Percentiles rank a stretch among this genome's conserved stretches.
Conservation (phyloP, 2,329 filamentous ascomycete species). For the Zymoseptoria tritici region DNA sequence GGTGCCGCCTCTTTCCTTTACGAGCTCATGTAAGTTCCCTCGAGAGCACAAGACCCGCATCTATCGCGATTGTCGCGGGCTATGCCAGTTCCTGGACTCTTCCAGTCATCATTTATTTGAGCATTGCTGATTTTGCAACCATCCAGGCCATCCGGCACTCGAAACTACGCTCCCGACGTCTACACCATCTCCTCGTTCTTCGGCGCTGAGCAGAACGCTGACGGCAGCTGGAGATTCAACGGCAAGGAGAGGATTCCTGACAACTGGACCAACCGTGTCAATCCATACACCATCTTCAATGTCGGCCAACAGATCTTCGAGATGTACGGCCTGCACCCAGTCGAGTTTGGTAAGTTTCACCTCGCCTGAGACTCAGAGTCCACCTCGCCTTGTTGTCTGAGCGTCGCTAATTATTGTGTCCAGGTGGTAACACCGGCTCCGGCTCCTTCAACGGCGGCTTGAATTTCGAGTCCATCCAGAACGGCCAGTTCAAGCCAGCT, state of each 20-base stretch:
- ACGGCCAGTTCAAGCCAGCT: slow-evolving; percentile 31
- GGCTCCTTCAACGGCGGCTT: slow-evolving; percentile 25
- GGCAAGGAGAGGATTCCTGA: slow-evolving; percentile 34
- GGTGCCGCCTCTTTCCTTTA: slow-evolving; percentile 40
- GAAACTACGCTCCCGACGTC: slow-evolving; percentile 28
- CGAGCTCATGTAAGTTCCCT: slow-evolving; percentile 37
- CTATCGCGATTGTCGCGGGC: too few species aligned
- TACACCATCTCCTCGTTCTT: slow-evolving; percentile 35
- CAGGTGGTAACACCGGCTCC: slow-evolving; percentile 6
- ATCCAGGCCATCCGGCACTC: slow-evolving; percentile 30
- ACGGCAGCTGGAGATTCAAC: slow-evolving; percentile 35
- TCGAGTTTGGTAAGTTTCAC: slow-evolving; percentile 31
- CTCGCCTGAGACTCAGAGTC: slow-evolving; percentile 15
- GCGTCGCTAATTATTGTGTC: neutral
- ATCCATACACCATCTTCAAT: slow-evolving; percentile 27
- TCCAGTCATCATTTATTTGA: too few species aligned
- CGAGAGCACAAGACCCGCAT: too few species aligned
- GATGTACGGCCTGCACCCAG: slow-evolving; percentile 36
- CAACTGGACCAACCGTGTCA: slow-evolving; percentile 30
- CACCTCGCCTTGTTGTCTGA: too few species aligned
- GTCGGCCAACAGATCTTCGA: slow-evolving; percentile 33
- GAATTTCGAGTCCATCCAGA: slow-evolving; percentile 30
- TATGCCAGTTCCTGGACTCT: too few species aligned
- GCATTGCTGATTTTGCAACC: too few species aligned
- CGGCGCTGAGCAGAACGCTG: slow-evolving; percentile 33